Evolutionary conservation across 805 yeast genomes (phyloP), one percentile per base, ranked within the genome.

Genomic region (Ogataea dorogensis): DNA sequence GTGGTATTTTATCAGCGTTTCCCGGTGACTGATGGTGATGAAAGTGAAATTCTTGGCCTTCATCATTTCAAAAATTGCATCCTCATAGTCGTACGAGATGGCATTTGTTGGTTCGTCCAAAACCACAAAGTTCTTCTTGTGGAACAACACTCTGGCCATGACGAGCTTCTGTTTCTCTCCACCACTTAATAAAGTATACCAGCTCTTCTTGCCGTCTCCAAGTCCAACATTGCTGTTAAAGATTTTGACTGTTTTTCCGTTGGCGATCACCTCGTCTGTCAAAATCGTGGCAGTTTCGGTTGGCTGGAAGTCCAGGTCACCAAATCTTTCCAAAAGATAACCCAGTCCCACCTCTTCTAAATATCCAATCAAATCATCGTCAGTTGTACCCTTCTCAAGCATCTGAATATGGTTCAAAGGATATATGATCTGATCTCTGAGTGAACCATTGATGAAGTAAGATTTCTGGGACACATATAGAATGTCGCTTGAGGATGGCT

Each of bases 101-200:
- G 97, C 96, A 56, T 87, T 86, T 4, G 97, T 88, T n/a, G 94
- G 85, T 62, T 88, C 97, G 61, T 88, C 97, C 43, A 88, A 70
- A 2, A 88, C 77, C 3, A 88, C 87, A 59, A 86, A 86, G 56
- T 75, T 73, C 31, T 95, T 95, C 36, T 75, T 74, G 56, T 83
- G 86, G 64, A 81, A 86, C 48, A 88, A 64, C 2, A 88, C 75
- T 50, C 96, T 71, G 0, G 97, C 96, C 65, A 88, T 84, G 59
- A 86, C 78, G 58, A 88, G 73, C 55, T 95, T 77, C 66, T 88
- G 97, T 62, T 86, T 81, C 59, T 88, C 97, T 39, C 97, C 97
- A n/a, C 97, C 97, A 61, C 93, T 82, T 46, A 88, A 71, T n/a
- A 88, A 82, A 56, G 84, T 94, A 53, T 81, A 81, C 96, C 96